Base-by-base conservation (phyloP, 73 alveolate species). In the Uronychia setigera region DNA sequence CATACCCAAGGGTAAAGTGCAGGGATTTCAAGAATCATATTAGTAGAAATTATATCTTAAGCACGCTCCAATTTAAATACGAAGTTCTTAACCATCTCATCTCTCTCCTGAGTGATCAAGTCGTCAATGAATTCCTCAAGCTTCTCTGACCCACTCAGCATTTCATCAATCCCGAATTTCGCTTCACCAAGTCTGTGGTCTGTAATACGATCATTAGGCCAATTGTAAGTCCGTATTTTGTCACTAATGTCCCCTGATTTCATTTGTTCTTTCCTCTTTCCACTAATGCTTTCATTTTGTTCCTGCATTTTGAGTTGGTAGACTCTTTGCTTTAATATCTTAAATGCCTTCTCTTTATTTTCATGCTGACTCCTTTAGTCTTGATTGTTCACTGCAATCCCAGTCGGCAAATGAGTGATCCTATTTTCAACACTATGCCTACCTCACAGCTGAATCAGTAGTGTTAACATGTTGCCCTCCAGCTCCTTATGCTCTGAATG, bases 381-480 rank as follows among this genome's bases (percentile, higher is more conserved):
- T 88, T 95, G 87, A 75, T 96, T 83, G 11, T 34, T 76, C 29
- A 92, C 97, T 35, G 58, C 78, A 58, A 92, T 87, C 58, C 99
- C 99, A 75, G 98, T 94, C 11, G 99, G 99, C 0, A 94, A 58
- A 85, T 96, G 99, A 0, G 98, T 94, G 19, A 89, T 82, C 77
- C 99, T 76, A 46, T 5, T 46, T 46, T 46, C 67, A 46, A 46
- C 19, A 46, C 67, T 11, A n/a, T n/a, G 67, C 19, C 19, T 46
- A 46, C 67, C 67, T 5, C 29, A 57, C 81, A 0, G 99, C 99
- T 30, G 97, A 88, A 76, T 96, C 99, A 32, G 97, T 94, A 33
- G 84, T 95, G 86, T 95, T 95, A n/a, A 95, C 98, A 88, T 94
- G 98, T 87, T 96, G 81, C 11, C 99, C 99, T 46, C 99, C 99